phyloP scores from a whole-genome alignment of 306 rosid species.

The Casuarina equisetifolia region DNA sequence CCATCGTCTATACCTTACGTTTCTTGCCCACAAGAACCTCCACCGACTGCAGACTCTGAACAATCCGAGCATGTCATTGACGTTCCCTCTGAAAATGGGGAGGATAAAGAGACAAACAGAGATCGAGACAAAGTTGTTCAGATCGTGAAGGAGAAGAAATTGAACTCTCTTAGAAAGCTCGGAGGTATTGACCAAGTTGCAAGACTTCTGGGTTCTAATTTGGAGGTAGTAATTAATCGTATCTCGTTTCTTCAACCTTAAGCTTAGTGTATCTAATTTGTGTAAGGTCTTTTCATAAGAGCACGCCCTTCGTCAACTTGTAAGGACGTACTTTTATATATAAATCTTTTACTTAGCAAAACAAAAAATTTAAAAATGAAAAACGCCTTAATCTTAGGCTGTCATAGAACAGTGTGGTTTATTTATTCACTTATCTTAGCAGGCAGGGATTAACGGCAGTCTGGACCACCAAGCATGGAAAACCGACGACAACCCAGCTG shows the following conservation, averaged over 20 bases:
- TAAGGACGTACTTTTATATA: too few species aligned
- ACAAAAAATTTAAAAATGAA: too few species aligned
- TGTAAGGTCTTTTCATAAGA: too few species aligned
- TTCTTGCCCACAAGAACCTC: background rate
- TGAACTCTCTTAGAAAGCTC: conserved; percentile 9
- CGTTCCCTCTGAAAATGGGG: background rate
- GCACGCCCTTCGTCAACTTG: too few species aligned
- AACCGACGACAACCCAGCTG: background rate
- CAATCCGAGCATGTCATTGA: conserved; percentile 26
- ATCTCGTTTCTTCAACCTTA: too few species aligned
- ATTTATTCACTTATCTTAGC: background rate
- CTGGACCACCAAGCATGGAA: conserved; percentile 1
- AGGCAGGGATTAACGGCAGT: background rate
- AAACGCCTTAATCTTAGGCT: background rate
- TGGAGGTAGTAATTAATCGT: conserved; percentile 35
- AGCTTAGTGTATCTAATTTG: too few species aligned
- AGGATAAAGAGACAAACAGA: background rate
- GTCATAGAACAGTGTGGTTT: background rate
- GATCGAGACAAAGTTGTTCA: conserved; percentile 11
- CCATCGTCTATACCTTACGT: background rate
- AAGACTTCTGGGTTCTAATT: conserved; percentile 17
- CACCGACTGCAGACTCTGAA: background rate
- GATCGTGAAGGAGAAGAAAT: conserved; percentile 41
- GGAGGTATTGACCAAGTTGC: conserved; percentile 40
- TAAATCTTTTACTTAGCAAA: too few species aligned